phyloP scores from a whole-genome alignment of 164 flowering plant genomes.

The Paratinospora sagittata region DNA sequence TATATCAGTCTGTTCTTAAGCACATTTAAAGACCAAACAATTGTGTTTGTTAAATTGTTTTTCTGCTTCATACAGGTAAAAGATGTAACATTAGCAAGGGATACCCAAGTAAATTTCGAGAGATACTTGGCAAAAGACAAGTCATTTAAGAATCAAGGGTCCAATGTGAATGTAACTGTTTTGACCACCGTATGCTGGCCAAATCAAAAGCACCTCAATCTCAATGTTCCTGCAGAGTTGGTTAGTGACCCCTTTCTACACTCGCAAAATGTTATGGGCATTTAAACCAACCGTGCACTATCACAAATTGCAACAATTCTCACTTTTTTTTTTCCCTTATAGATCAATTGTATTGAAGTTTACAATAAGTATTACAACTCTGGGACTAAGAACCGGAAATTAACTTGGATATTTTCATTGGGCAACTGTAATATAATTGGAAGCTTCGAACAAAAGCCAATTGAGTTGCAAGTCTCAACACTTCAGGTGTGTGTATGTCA shows the following conservation, averaged over 20 bases:
- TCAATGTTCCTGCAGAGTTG: slow-evolving; percentile 45
- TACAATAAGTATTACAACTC: slow-evolving; percentile 24
- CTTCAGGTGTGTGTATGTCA: slow-evolving; percentile 25
- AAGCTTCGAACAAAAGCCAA: slow-evolving; percentile 26
- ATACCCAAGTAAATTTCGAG: slow-evolving; percentile 34
- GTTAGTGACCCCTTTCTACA: slow-evolving; percentile 10
- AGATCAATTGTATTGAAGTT: slow-evolving; percentile 30
- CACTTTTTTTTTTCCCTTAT: neutral
- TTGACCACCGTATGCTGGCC: slow-evolving; percentile 46
- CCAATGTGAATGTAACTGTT: slow-evolving; percentile 34
- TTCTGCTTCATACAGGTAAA: slow-evolving; percentile 25
- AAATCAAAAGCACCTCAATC: slow-evolving; percentile 37
- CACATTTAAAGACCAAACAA: neutral
- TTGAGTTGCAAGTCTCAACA: slow-evolving; percentile 29
- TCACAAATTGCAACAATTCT: neutral
- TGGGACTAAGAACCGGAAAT: slow-evolving; percentile 26
- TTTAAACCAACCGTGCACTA: neutral
- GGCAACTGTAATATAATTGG: slow-evolving; percentile 34
- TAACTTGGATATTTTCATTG: slow-evolving; percentile 36
- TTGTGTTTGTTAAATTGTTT: too few species aligned
- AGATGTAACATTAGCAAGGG: slow-evolving; percentile 39
- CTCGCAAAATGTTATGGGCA: neutral
- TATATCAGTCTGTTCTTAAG: too few species aligned
- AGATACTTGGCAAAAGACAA: slow-evolving; percentile 29
- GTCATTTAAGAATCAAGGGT: slow-evolving; percentile 25